Percentiles rank a stretch among this genome's conserved stretches.
phyloP scores from a whole-genome alignment of 2,329 filamentous ascomycete species.

The Chaetothyriales sp. region DNA sequence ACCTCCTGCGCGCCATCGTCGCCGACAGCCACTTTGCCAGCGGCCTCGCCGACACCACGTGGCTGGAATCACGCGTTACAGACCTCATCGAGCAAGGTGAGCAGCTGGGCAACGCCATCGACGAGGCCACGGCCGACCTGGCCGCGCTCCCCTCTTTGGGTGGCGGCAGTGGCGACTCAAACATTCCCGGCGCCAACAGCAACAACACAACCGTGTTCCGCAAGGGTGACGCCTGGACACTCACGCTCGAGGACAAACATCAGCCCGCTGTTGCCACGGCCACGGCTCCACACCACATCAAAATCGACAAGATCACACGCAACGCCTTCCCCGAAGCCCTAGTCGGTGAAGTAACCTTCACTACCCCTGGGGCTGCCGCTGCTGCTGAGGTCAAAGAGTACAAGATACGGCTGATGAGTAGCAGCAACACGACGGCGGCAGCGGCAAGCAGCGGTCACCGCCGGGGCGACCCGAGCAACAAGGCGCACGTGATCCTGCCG shows the following conservation, averaged over 20 bases:
- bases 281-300: constrained; percentile 36
- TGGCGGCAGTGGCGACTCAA: background rate
- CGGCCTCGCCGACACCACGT: constrained; percentile 41
- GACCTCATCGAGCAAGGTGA: constrained; percentile 26
- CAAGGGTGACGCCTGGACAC: constrained; percentile 46
- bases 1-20: constrained; percentile 41
- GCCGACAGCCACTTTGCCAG: constrained; percentile 36
- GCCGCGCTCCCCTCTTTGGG: constrained; percentile 19
- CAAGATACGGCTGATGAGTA: constrained; percentile 33
- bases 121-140: constrained; percentile 12
- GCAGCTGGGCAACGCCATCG: constrained; percentile 17
- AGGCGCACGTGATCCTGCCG: constrained; percentile 41
- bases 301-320: constrained; percentile 39
- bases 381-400: constrained; percentile 25
- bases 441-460: constrained; percentile 30
- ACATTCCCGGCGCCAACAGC: background rate
- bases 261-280: constrained; percentile 10
- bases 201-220: constrained; percentile 33
- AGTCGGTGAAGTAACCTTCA: constrained; percentile 39
- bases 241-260: constrained; percentile 31
- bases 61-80: constrained; percentile 41
- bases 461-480: constrained; percentile 37
- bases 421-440: constrained; percentile 27
- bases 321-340: constrained; percentile 48
- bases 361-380: constrained; percentile 23